Evolutionary conservation across 257 asterid genomes (phyloP).

Genomic region (Lycium ferocissimum): DNA sequence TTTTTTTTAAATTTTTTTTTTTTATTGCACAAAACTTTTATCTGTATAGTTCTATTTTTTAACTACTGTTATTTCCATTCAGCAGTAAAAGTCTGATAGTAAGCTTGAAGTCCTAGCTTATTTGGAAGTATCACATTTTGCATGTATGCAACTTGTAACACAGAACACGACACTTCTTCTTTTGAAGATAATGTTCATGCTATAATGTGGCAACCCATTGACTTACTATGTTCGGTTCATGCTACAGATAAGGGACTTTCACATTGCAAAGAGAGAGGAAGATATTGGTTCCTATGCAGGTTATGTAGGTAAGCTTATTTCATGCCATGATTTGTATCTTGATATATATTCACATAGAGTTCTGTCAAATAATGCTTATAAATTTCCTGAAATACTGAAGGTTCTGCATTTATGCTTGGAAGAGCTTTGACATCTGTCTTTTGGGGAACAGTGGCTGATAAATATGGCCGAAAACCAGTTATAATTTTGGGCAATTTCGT

Average conservation of each 20-base stretch:
- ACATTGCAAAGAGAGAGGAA: slow-evolving; percentile 66
- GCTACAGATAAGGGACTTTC: slow-evolving; percentile 57
- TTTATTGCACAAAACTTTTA: background rate
- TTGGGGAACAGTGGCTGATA: slow-evolving; percentile 71
- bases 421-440: slow-evolving; percentile 66
- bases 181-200: background rate
- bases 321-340: background rate
- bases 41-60: background rate
- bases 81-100: background rate
- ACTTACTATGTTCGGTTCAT: background rate
- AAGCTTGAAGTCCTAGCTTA: background rate
- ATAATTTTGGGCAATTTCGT: slow-evolving; percentile 59
- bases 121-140: background rate
- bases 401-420: slow-evolving; percentile 68
- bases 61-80: background rate
- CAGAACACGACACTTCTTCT: background rate
- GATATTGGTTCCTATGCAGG: slow-evolving; percentile 76
- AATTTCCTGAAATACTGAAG: slow-evolving; percentile 41
- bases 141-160: background rate
- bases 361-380: background rate
- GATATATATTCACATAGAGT: background rate
- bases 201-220: background rate
- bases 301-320: slow-evolving; percentile 54
- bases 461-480: slow-evolving; percentile 75
- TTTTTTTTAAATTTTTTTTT: too few species aligned